Base-by-base conservation (phyloP, 495 filamentous ascomycete species). In the Aspergillus homomorphus region DNA sequence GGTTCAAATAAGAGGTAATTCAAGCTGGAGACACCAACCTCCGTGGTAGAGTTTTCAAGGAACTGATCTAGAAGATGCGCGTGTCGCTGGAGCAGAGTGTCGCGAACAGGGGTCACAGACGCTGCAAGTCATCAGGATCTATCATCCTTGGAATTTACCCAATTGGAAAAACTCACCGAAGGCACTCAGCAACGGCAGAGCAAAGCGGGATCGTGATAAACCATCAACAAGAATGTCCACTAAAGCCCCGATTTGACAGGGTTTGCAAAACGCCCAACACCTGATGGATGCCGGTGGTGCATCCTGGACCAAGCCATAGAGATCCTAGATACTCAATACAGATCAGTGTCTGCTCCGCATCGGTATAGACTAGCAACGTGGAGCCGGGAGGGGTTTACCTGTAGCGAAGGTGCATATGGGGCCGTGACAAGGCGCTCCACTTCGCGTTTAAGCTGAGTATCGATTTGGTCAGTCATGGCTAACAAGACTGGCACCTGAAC, bases 191-290 rank as follows among this genome's bases (percentile, higher is more conserved):
- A 82, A 48, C 18, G 69, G 66, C 28, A 82, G 51, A 16, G 74
- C 70, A 24, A 71, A 69, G 1, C 67, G 68, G 33, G 76, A 79
- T 43, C 65, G 72, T 7, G 77, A 71, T 9, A 81, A 62, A 8
- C 73, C 70, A 45, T 83, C 78, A 16, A 82, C 64, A 41, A 80
- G 58, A 41, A 75, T 63, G 41, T 75, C 69, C 22, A 65, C 74
- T 15, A 84, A 53, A 24, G 68, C 50, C 1, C 67, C 69, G 20
- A 80, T 62, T 55, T 80, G 77, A 57, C 81, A 82, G 26, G 69
- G 72, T 58, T 82, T 82, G 45, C 66, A 71, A 18, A 63, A 53
- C 10, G 70, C 73, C 80, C 80, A 84, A 0, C 59, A 61, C 4
- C 58, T 58, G 3, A 82, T 53, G 6, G 52, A 54, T 4, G 44